Percentiles rank a stretch among this genome's conserved stretches.
These are phyloP conservation scores for Trichoderma aggressivum DNA, from an alignment of 2,329 filamentous ascomycete genomes.

Conservation along the genomic window DNA sequence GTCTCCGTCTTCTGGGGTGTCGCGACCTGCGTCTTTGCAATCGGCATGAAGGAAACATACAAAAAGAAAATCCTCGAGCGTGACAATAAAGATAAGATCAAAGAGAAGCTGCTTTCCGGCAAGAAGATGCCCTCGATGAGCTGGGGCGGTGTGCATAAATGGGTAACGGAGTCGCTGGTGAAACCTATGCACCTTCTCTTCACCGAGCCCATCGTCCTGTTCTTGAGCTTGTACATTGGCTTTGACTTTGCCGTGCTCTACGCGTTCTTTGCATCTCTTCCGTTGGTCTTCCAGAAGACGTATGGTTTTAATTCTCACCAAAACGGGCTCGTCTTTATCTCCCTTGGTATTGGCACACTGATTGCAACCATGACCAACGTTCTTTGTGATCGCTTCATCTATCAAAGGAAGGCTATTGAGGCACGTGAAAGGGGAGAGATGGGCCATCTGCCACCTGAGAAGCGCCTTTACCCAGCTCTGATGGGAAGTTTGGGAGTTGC, in stretches of 20 bases:
- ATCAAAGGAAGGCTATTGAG: neutral
- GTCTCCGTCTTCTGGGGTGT: constrained; percentile 21
- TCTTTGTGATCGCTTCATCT: constrained; percentile 18
- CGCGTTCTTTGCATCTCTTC: constrained; percentile 47
- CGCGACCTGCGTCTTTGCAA: neutral
- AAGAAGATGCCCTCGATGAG: neutral
- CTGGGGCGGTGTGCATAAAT: constrained; percentile 7
- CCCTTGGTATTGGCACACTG: constrained; percentile 18
- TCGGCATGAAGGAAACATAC: constrained; percentile 12
- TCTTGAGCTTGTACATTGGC: constrained; percentile 51
- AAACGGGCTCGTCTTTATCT: constrained; percentile 21
- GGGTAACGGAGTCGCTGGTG: constrained; percentile 1
- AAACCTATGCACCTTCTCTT: constrained; percentile 23
- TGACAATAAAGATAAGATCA: neutral
- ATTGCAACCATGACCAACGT: constrained; percentile 14
- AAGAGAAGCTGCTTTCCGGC: neutral
- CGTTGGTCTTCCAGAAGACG: constrained; percentile 19
- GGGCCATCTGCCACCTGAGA: constrained; percentile 17
- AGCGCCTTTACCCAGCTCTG: constrained; percentile 22
- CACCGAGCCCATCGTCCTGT: constrained; percentile 33
- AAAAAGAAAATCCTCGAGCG: constrained; percentile 1
- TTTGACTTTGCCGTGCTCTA: constrained; percentile 49
- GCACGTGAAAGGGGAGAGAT: neutral
- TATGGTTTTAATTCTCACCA: constrained; percentile 21
- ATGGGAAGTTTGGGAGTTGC: constrained; percentile 22